These are phyloP conservation scores for Larix sibirica DNA, from an alignment of 83 land plant genomes.

Conservation along the genomic window DNA sequence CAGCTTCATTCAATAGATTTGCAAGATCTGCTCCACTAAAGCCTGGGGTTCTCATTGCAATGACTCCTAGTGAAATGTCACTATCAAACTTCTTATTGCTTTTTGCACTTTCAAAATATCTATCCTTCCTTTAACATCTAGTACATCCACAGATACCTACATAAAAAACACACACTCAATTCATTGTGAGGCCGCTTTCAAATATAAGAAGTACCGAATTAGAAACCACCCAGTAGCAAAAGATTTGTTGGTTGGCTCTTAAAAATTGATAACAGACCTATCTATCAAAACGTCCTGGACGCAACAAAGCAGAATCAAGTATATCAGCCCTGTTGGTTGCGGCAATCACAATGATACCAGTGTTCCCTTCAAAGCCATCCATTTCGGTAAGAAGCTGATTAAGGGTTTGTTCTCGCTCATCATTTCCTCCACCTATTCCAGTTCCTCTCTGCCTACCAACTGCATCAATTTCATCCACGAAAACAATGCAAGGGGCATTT, in stretches of 20 bases:
- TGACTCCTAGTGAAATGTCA: conserved; percentile 90
- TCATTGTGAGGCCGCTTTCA: not conserved
- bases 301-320: conserved; percentile 92
- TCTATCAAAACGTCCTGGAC: conserved; percentile 97
- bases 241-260: not conserved
- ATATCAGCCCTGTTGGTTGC: conserved; percentile 98
- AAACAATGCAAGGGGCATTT: conserved; percentile 98
- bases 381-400: conserved; percentile 98
- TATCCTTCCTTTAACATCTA: conserved; percentile 93
- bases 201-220: not conserved
- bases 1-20: conserved; percentile 96
- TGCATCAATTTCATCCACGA: conserved; percentile 99
- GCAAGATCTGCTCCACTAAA: conserved; percentile 99
- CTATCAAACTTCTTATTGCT: conserved; percentile 87
- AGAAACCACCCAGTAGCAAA: not conserved
- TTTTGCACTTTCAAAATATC: conserved; percentile 94
- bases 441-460: conserved; percentile 98
- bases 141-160: conserved; percentile 97
- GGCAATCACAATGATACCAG: conserved; percentile 95
- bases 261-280: conserved; percentile 51
- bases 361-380: conserved; percentile 99
- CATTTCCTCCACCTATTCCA: conserved; percentile 98
- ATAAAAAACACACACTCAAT: not conserved
- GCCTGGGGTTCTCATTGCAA: conserved; percentile 99
- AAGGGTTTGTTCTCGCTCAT: conserved; percentile 95